Conservation (phyloP, 257 asterid species). For the Solanum habrochaites region DNA sequence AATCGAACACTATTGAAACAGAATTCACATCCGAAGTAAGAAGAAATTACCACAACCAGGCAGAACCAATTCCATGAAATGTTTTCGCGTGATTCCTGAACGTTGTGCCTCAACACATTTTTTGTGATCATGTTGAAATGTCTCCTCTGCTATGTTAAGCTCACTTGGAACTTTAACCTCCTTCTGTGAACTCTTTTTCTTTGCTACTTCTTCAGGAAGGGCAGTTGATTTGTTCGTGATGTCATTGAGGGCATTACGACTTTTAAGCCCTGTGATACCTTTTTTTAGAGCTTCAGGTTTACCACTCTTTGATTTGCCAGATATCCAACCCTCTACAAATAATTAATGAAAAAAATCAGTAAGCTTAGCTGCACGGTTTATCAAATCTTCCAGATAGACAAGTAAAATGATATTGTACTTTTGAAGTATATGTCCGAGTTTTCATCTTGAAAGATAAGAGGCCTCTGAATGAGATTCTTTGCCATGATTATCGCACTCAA, state of each 20-base stretch:
- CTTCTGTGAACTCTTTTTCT: slow-evolving; percentile 19
- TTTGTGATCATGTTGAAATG: slow-evolving; percentile 55
- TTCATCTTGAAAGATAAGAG: slow-evolving; percentile 54
- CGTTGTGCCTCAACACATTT: slow-evolving; percentile 56
- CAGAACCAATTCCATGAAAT: slow-evolving; percentile 46
- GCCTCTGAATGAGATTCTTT: slow-evolving; percentile 36
- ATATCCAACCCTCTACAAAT: slow-evolving; percentile 23
- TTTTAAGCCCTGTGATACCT: slow-evolving; percentile 30
- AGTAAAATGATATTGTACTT: slow-evolving; percentile 18
- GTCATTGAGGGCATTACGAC: slow-evolving; percentile 59
- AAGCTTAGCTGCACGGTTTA: not conserved
- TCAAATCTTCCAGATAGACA: not conserved
- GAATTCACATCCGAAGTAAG: not conserved
- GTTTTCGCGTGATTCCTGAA: not conserved
- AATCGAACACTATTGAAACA: not conserved
- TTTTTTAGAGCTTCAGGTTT: slow-evolving; percentile 21
- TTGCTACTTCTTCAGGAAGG: slow-evolving; percentile 23
- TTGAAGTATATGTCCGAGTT: slow-evolving; percentile 24
- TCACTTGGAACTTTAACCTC: slow-evolving; percentile 3
- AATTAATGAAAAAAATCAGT: not conserved
- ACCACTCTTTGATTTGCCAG: slow-evolving; percentile 34
- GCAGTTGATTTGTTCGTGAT: slow-evolving; percentile 54
- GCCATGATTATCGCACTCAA: slow-evolving; percentile 29
- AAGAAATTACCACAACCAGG: slow-evolving; percentile 51
- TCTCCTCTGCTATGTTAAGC: slow-evolving; percentile 20